Conservation (phyloP, 306 rosid genomes). For the Crataegus laevigata region DNA sequence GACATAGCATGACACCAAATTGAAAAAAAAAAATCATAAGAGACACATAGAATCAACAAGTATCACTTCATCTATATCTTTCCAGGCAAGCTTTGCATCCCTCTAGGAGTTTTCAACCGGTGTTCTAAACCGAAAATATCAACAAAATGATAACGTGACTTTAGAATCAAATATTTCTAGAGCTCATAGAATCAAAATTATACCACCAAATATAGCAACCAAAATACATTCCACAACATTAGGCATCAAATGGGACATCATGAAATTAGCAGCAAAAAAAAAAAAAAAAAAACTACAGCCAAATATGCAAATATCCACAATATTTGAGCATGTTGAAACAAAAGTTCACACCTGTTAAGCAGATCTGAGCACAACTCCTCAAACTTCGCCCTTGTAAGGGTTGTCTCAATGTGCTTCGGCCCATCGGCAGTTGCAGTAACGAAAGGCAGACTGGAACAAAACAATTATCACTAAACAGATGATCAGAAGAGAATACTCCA, state of each 20-base stretch:
- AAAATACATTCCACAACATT: not conserved
- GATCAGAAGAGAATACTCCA: not conserved
- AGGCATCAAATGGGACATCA: not conserved
- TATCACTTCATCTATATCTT: slow-evolving; percentile 78
- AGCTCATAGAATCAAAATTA: not conserved
- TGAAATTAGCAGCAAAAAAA: not conserved
- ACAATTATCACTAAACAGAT: too few relatives aligned
- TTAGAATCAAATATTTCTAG: not conserved
- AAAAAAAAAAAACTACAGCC: not conserved
- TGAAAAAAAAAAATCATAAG: too few relatives aligned
- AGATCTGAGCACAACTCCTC: slow-evolving; percentile 87
- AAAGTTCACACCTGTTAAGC: slow-evolving; percentile 63
- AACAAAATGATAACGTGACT: not conserved
- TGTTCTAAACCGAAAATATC: slow-evolving; percentile 53
- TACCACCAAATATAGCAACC: not conserved
- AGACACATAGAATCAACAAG: slow-evolving; percentile 29
- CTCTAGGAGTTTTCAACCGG: slow-evolving; percentile 88
- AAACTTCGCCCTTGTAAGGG: slow-evolving; percentile 80
- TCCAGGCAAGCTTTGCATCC: slow-evolving; percentile 83
- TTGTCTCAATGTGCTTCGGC: slow-evolving; percentile 93
- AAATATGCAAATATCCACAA: not conserved
- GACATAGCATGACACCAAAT: too few relatives aligned
- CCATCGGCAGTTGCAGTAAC: slow-evolving; percentile 91
- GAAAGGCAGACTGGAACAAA: slow-evolving; percentile 65
- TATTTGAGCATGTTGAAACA: not conserved